These are phyloP conservation scores for Cutaneotrichosporon cutaneum DNA, from an alignment of 1,284 basidiomycete genomes.

Conservation along the genomic window DNA sequence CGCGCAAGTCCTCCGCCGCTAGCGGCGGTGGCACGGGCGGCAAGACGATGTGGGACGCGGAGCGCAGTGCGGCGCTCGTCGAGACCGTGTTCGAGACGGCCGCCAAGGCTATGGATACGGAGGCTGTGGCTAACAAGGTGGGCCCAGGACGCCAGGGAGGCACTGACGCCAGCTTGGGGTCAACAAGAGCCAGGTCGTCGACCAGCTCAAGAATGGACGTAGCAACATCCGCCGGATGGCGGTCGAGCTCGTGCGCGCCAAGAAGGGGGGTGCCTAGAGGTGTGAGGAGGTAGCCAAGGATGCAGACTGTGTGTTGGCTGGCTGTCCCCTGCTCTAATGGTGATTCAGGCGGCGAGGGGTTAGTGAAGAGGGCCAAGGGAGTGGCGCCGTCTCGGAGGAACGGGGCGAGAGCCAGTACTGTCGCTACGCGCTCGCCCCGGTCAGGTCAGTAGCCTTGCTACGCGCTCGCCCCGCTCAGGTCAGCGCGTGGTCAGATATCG, in stretches of 20 bases:
- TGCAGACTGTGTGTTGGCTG: too few species aligned
- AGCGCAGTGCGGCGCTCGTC: slow-evolving; percentile 5
- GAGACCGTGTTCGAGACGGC: slow-evolving; percentile 3
- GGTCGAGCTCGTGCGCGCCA: slow-evolving; percentile 5
- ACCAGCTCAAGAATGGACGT: slow-evolving; percentile 20
- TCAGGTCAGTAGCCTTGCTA: too few species aligned
- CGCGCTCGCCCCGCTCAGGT: too few species aligned
- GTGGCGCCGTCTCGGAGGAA: too few species aligned
- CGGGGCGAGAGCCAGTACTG: too few species aligned
- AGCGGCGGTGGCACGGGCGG: slow-evolving; percentile 2
- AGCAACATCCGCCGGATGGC: slow-evolving; percentile 9
- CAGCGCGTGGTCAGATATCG: too few species aligned
- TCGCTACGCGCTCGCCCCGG: too few species aligned
- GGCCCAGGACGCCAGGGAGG: too few species aligned
- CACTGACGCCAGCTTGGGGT: slow-evolving; percentile 14
- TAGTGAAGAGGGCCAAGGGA: background rate
- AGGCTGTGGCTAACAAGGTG: background rate
- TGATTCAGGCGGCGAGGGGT: background rate
- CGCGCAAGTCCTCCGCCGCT: slow-evolving; percentile 1
- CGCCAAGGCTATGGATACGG: background rate
- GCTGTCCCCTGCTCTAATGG: too few species aligned
- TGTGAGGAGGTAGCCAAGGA: too few species aligned
- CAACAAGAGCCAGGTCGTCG: slow-evolving; percentile 9
- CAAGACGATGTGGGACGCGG: slow-evolving; percentile 17
- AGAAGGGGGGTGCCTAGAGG: slow-evolving; percentile 1